phyloP scores from a whole-genome alignment of 1,284 basidiomycete genomes.

The Boletus mariae region DNA sequence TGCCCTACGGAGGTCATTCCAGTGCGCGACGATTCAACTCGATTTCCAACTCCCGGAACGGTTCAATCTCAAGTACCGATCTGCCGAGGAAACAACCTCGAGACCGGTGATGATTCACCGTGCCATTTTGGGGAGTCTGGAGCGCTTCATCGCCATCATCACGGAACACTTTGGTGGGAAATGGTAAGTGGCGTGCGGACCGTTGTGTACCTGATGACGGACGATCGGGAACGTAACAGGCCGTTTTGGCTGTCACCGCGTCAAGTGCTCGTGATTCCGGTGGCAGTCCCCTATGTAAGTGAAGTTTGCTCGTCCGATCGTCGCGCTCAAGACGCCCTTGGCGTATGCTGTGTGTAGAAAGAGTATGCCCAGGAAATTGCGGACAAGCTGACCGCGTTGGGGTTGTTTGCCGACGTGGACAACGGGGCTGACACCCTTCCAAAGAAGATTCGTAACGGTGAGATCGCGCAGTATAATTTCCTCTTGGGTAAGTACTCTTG shows the following conservation, averaged over 20 bases:
- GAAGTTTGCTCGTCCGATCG: not conserved
- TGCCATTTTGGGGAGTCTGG: constrained; percentile 91
- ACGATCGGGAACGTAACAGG: constrained; percentile 38
- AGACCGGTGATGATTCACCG: constrained; percentile 99
- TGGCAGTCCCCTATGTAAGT: constrained; percentile 82
- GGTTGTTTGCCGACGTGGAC: constrained; percentile 90
- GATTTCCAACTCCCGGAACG: constrained; percentile 99
- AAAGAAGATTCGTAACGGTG: constrained; percentile 95
- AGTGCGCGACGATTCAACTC: constrained; percentile 98
- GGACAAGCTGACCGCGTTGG: constrained; percentile 63
- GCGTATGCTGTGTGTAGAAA: constrained; percentile 49
- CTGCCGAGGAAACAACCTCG: constrained; percentile 53
- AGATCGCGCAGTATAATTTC: constrained; percentile 95
- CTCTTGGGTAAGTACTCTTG: constrained; percentile 72
- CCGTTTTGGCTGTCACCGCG: constrained; percentile 98
- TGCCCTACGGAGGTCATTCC: constrained; percentile 89
- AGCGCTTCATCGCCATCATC: constrained; percentile 96
- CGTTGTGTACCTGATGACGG: not conserved
- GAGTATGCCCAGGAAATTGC: constrained; percentile 86
- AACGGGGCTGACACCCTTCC: constrained; percentile 89
- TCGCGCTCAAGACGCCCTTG: not conserved
- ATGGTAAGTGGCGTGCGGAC: constrained; percentile 55
- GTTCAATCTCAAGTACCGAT: constrained; percentile 93
- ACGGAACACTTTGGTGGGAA: constrained; percentile 98
- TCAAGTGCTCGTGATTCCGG: constrained; percentile 92